Percentiles rank a stretch among this genome's conserved stretches.
phyloP scores from a whole-genome alignment of 1,284 basidiomycete species.

The Irpex sp. region DNA sequence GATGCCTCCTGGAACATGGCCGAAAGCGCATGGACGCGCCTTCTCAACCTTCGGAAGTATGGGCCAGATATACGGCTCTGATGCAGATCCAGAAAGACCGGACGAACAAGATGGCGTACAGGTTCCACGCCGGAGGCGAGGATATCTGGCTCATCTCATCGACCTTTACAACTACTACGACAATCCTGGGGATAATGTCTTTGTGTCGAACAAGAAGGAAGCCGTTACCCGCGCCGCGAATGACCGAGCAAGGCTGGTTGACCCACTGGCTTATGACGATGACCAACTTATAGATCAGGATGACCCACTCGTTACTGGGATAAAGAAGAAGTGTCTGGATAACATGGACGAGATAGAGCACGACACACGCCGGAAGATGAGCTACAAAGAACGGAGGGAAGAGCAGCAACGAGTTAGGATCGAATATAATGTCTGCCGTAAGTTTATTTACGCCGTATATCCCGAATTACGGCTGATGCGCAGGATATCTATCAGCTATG shows the following conservation, averaged over 20 bases:
- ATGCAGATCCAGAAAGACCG: conserved; percentile 22
- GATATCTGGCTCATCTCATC: conserved; percentile 44
- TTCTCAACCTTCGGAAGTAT: not conserved
- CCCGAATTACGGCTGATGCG: not conserved
- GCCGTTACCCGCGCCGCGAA: conserved; percentile 7
- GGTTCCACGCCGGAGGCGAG: conserved; percentile 22
- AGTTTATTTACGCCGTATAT: conserved; percentile 19
- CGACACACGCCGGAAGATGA: conserved; percentile 55
- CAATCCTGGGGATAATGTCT: conserved; percentile 17
- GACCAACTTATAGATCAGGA: conserved; percentile 29
- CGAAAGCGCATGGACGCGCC: conserved; percentile 16
- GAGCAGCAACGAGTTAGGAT: conserved; percentile 59
- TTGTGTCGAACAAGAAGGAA: conserved; percentile 9
- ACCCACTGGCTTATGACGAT: not conserved
- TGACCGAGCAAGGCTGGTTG: not conserved
- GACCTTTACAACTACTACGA: conserved; percentile 47
- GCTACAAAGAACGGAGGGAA: conserved; percentile 62
- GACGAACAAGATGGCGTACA: conserved; percentile 9
- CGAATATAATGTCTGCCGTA: conserved; percentile 68
- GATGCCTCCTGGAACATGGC: conserved; percentile 41
- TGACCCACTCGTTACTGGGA: conserved; percentile 29
- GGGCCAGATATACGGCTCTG: not conserved
- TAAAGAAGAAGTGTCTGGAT: conserved; percentile 37
- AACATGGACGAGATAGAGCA: conserved; percentile 60
- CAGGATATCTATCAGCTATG: conserved; percentile 38